Evolutionary conservation across 257 asterid genomes (phyloP).

Genomic region (Cinchona pubescens): DNA sequence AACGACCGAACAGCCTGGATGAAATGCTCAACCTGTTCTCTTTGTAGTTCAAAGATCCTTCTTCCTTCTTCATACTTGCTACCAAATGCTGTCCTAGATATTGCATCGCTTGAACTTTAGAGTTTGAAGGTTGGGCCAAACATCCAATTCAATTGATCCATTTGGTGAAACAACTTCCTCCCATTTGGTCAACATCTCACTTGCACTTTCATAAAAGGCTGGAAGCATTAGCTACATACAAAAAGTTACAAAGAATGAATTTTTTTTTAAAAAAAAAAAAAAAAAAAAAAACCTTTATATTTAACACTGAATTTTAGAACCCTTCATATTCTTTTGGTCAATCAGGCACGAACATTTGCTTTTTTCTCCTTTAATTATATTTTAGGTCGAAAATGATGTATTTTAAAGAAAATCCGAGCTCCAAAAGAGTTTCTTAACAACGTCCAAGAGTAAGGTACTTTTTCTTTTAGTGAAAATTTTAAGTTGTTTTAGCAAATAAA

Average conservation of each 20-base stretch:
- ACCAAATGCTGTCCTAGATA: slow-evolving; percentile 27
- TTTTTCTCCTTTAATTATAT: too few relatives aligned
- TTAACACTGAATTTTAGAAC: too few relatives aligned
- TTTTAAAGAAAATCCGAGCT: too few relatives aligned
- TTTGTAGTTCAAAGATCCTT: slow-evolving; percentile 25
- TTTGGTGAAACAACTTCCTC: slow-evolving; percentile 8
- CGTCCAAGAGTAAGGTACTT: too few relatives aligned
- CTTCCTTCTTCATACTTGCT: slow-evolving; percentile 22
- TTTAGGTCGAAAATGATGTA: neutral
- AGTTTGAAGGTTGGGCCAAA: slow-evolving; percentile 22
- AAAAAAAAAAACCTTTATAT: neutral
- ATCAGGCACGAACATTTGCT: too few relatives aligned
- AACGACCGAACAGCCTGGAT: neutral
- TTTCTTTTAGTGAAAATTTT: too few relatives aligned
- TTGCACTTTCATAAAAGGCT: neutral
- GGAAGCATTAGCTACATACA: slow-evolving; percentile 10
- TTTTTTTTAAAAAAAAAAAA: too few relatives aligned
- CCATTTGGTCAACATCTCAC: slow-evolving; percentile 16
- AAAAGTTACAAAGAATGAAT: neutral
- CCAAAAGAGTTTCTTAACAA: too few relatives aligned
- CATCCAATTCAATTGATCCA: slow-evolving; percentile 13
- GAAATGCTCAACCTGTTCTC: slow-evolving; percentile 18
- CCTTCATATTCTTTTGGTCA: too few relatives aligned
- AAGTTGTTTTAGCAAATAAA: too few relatives aligned
- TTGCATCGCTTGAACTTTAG: slow-evolving; percentile 19